Evolutionary conservation across 2,329 filamentous ascomycete species (phyloP).

Genomic region (Leptographium lundbergii): DNA sequence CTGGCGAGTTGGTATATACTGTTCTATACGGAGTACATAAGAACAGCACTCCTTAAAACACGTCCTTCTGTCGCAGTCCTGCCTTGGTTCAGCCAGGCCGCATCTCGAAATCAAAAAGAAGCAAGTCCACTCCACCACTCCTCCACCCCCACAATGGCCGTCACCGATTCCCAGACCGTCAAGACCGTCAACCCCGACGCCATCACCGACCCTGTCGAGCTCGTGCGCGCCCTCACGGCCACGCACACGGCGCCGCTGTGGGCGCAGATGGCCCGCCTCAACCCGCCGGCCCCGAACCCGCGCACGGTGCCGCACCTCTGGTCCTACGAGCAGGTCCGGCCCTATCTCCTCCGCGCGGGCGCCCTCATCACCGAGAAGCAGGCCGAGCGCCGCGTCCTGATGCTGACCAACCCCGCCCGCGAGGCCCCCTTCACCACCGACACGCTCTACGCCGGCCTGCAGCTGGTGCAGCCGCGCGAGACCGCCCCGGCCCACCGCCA

Average conservation of each 20-base stretch:
- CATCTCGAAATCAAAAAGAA: too few species aligned
- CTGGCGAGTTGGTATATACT: too few species aligned
- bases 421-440: conserved; percentile 41
- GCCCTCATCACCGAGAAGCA: conserved; percentile 20
- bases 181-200: background rate
- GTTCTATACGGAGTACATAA: too few species aligned
- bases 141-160: background rate
- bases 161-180: background rate
- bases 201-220: background rate
- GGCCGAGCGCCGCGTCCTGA: conserved; percentile 24
- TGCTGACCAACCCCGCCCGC: conserved; percentile 22
- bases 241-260: conserved; percentile 22
- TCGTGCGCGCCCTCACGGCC: background rate
- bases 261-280: conserved; percentile 29
- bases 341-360: conserved; percentile 20
- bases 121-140: too few species aligned
- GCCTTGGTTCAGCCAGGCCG: too few species aligned
- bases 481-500: conserved; percentile 39
- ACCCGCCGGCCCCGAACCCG: conserved; percentile 31
- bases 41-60: too few species aligned
- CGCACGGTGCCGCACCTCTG: conserved; percentile 22
- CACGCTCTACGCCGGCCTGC: conserved; percentile 40
- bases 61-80: too few species aligned
- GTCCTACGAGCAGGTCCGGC: conserved; percentile 20
- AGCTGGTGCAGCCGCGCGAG: conserved; percentile 40